Conservation (phyloP, 331 rosid species). For the Cydonia oblonga region DNA sequence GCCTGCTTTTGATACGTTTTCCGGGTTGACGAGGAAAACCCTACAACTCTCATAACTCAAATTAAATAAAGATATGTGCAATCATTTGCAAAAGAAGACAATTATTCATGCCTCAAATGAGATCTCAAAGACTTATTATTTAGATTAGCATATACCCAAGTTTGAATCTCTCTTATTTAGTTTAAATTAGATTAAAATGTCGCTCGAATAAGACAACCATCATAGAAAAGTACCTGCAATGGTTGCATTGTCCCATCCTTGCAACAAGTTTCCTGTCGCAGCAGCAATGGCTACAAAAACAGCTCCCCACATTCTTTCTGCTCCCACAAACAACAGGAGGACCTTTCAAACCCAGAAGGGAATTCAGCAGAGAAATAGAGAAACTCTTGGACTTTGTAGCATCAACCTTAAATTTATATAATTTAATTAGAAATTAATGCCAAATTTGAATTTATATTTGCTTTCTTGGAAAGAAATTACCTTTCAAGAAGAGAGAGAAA, state of each 20-base stretch:
- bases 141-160: neutral
- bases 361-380: neutral
- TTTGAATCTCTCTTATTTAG: too few relatives aligned
- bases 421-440: neutral
- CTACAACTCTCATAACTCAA: neutral
- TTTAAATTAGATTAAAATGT: too few relatives aligned
- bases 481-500: neutral
- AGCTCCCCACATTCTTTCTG: constrained; percentile 13
- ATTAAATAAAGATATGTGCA: neutral
- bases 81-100: neutral
- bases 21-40: neutral
- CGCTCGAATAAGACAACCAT: too few relatives aligned
- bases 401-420: neutral
- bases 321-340: neutral
- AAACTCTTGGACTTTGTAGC: neutral
- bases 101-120: neutral
- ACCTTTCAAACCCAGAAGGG: neutral
- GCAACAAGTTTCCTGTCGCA: constrained; percentile 18
- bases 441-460: neutral
- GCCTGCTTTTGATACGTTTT: neutral
- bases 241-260: constrained; percentile 25
- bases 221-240: constrained; percentile 11
- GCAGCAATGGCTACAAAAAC: constrained; percentile 21
- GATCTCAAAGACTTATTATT: neutral
- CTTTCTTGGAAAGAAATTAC: neutral